Percentiles rank a stretch among this genome's conserved stretches.
These are phyloP conservation scores for Rhododendron henanense DNA, from an alignment of 148 eudicot species.

Conservation along the genomic window DNA sequence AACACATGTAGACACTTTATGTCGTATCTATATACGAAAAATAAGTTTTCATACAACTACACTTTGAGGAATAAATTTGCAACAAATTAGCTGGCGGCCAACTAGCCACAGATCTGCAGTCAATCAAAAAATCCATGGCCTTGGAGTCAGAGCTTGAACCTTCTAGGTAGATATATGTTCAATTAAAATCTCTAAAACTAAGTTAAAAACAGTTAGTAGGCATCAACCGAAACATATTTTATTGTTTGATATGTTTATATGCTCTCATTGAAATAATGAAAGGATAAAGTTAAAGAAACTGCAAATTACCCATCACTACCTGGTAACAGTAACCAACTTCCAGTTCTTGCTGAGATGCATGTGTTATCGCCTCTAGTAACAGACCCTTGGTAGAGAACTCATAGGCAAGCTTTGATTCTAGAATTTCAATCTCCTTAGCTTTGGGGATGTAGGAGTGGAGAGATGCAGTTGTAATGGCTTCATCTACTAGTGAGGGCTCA, in stretches of 20 bases:
- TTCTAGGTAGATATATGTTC: background rate
- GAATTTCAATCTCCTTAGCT: conserved; percentile 40
- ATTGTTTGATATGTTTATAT: background rate
- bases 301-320: conserved; percentile 24
- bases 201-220: background rate
- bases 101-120: background rate
- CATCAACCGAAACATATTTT: background rate
- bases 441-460: conserved; percentile 42
- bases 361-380: conserved; percentile 83
- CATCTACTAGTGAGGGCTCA: conserved; percentile 51
- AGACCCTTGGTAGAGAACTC: conserved; percentile 68
- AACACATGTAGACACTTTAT: background rate
- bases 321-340: conserved; percentile 58
- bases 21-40: background rate
- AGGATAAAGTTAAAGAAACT: background rate
- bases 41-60: background rate
- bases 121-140: background rate
- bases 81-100: background rate
- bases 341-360: conserved; percentile 42
- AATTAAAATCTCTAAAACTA: background rate
- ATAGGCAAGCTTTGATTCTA: conserved; percentile 74
- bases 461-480: conserved; percentile 61
- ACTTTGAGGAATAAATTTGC: background rate
- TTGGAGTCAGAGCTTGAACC: background rate
- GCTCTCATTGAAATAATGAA: background rate